A percentile compares a stretch with the other conserved stretches of the same genome.
Evolutionary conservation across 2,329 filamentous ascomycete genomes (phyloP).

Genomic region (Hypoxylon sp.): DNA sequence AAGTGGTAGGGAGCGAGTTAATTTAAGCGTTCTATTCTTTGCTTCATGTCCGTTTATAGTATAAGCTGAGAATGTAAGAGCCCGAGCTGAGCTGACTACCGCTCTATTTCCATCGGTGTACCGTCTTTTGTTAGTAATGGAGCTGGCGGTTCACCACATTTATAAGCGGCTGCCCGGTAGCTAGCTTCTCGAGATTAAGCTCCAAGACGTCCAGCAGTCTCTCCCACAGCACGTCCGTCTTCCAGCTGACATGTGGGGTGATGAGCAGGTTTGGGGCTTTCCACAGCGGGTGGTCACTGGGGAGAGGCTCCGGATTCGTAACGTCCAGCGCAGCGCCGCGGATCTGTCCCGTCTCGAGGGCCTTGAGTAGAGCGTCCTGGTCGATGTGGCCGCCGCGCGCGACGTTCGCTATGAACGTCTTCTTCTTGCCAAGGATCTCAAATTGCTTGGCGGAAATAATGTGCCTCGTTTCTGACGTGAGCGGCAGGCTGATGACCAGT

Average conservation of each 20-base stretch:
- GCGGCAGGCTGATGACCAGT: slow-evolving; percentile 56
- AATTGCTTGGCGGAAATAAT: slow-evolving; percentile 59
- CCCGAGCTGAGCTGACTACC: background rate
- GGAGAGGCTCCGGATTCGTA: slow-evolving; percentile 76
- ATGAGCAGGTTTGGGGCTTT: slow-evolving; percentile 70
- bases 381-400: slow-evolving; percentile 62
- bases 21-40: slow-evolving; percentile 9
- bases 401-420: slow-evolving; percentile 73
- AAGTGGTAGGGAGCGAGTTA: background rate
- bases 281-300: slow-evolving; percentile 72
- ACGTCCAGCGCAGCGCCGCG: slow-evolving; percentile 75
- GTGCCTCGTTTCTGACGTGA: slow-evolving; percentile 55
- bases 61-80: background rate
- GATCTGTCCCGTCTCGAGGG: slow-evolving; percentile 57
- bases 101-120: background rate
- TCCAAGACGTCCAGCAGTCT: slow-evolving; percentile 45
- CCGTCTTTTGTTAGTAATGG: slow-evolving; percentile 40
- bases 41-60: slow-evolving; percentile 6
- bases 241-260: slow-evolving; percentile 50
- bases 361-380: slow-evolving; percentile 64
- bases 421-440: slow-evolving; percentile 51
- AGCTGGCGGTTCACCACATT: slow-evolving; percentile 47
- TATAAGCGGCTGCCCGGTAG: slow-evolving; percentile 44
- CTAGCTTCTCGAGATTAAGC: slow-evolving; percentile 43
- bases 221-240: slow-evolving; percentile 34